Conservation (phyloP, 495 filamentous ascomycete species). For the Hypoxylon subgilvum region DNA sequence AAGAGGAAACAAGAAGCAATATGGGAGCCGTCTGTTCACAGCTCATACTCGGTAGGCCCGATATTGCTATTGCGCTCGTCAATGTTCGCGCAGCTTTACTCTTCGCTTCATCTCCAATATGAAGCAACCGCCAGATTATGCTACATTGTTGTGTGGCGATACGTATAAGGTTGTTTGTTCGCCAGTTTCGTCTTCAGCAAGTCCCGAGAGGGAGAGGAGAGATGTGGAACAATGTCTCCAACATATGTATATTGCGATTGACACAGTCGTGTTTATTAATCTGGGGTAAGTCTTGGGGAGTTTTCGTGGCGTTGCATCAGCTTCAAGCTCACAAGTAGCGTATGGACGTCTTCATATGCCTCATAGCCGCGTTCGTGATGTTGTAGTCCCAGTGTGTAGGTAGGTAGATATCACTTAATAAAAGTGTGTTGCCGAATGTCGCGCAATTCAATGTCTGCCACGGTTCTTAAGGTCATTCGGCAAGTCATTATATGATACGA, state of each 20-base stretch:
- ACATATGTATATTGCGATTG: slow-evolving; percentile 31
- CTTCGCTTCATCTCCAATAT: slow-evolving; percentile 7
- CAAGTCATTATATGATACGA: too few relatives aligned
- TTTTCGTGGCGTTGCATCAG: slow-evolving; percentile 14
- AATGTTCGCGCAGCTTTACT: slow-evolving; percentile 1
- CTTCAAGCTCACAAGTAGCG: neutral
- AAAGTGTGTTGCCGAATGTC: slow-evolving; percentile 3
- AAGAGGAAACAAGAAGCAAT: neutral
- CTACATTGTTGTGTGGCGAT: slow-evolving; percentile 10
- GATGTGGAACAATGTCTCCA: slow-evolving; percentile 9
- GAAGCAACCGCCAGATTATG: too few relatives aligned
- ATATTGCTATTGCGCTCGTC: slow-evolving; percentile 15
- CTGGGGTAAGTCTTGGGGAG: slow-evolving; percentile 14
- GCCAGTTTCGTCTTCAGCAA: slow-evolving; percentile 21
- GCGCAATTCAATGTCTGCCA: neutral
- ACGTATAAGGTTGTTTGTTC: slow-evolving; percentile 13
- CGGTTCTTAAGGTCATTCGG: neutral
- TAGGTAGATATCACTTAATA: slow-evolving; percentile 1
- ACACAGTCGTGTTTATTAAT: neutral
- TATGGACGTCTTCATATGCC: neutral
- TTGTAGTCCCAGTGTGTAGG: neutral
- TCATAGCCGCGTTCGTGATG: slow-evolving; percentile 5
- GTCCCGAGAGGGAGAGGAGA: slow-evolving; percentile 17
- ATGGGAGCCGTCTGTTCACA: neutral
- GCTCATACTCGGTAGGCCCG: slow-evolving; percentile 23